Evolutionary conservation across 1,284 basidiomycete genomes (phyloP).

Genomic region (Tausonia pullulans): DNA sequence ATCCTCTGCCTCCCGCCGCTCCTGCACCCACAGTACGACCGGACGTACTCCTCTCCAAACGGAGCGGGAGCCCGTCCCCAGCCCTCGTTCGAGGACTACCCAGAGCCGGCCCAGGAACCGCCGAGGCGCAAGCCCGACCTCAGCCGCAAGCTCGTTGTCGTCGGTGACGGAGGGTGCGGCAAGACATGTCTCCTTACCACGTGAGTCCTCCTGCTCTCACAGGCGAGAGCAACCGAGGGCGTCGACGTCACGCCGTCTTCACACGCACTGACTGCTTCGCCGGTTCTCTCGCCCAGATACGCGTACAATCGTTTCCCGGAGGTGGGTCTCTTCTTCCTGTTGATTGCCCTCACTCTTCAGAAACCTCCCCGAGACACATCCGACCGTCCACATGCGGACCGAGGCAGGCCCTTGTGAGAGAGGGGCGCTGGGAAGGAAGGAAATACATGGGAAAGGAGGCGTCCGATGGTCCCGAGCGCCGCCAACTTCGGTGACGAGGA

Average conservation of each 20-base stretch:
- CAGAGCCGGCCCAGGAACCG: background rate
- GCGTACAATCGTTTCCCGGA: slow-evolving; percentile 96
- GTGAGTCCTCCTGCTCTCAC: slow-evolving; percentile 19
- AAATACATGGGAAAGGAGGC: no score
- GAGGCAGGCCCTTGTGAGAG: no score
- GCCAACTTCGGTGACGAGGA: no score
- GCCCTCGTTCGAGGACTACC: background rate
- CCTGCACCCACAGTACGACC: background rate
- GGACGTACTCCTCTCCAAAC: background rate
- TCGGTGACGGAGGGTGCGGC: slow-evolving; percentile 47
- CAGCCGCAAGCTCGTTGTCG: slow-evolving; percentile 81
- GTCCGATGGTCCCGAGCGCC: no score
- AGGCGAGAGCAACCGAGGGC: background rate
- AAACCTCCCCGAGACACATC: no score
- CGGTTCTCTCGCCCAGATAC: slow-evolving; percentile 47
- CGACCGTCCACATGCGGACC: no score
- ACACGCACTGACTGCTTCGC: slow-evolving; percentile 42
- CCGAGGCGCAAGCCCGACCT: slow-evolving; percentile 50
- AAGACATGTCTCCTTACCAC: slow-evolving; percentile 43
- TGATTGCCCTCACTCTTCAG: no score
- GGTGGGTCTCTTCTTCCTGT: slow-evolving; percentile 41
- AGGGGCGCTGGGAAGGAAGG: no score
- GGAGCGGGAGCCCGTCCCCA: background rate
- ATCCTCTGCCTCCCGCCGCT: background rate
- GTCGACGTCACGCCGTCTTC: background rate